phyloP scores from a whole-genome alignment of 352 stramenopile genomes.

The Plasmopara halstedii region DNA sequence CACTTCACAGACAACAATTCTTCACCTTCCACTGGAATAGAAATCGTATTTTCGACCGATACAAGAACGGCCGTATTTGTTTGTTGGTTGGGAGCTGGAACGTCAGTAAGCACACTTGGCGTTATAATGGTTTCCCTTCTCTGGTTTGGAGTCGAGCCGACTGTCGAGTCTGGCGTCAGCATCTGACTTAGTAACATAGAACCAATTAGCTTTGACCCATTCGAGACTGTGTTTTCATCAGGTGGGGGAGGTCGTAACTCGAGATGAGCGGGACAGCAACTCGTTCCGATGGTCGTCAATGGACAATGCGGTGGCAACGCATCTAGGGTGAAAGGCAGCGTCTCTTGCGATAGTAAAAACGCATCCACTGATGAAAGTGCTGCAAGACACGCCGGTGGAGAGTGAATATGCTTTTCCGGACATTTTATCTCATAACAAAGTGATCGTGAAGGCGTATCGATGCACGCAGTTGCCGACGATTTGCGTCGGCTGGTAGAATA shows the following conservation, averaged over 20 bases:
- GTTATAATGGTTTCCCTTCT: no score
- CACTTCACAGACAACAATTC: no score
- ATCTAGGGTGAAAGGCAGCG: slow-evolving; percentile 22
- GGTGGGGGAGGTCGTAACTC: slow-evolving; percentile 24
- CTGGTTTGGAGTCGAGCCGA: no score
- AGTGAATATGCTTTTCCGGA: slow-evolving; percentile 51
- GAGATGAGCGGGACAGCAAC: slow-evolving; percentile 28
- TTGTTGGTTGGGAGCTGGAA: no score
- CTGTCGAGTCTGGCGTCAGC: no score
- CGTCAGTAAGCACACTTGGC: no score
- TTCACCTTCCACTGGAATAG: no score
- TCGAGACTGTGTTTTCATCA: neutral
- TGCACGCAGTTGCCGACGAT: slow-evolving; percentile 12
- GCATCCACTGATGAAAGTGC: slow-evolving; percentile 38
- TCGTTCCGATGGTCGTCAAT: slow-evolving; percentile 22
- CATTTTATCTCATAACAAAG: slow-evolving; percentile 48
- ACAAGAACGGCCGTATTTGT: no score
- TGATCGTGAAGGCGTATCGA: slow-evolving; percentile 16
- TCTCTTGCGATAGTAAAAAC: slow-evolving; percentile 29
- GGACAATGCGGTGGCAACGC: slow-evolving; percentile 22
- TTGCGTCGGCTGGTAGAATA: slow-evolving; percentile 11
- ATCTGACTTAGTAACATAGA: no score
- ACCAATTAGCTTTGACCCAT: neutral
- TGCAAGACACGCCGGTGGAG: slow-evolving; percentile 42
- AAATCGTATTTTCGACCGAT: no score